Percentiles rank a stretch among this genome's conserved stretches.
These are phyloP conservation scores for Coriolopsis trogii DNA, from an alignment of 1,284 basidiomycete genomes.

Conservation along the genomic window DNA sequence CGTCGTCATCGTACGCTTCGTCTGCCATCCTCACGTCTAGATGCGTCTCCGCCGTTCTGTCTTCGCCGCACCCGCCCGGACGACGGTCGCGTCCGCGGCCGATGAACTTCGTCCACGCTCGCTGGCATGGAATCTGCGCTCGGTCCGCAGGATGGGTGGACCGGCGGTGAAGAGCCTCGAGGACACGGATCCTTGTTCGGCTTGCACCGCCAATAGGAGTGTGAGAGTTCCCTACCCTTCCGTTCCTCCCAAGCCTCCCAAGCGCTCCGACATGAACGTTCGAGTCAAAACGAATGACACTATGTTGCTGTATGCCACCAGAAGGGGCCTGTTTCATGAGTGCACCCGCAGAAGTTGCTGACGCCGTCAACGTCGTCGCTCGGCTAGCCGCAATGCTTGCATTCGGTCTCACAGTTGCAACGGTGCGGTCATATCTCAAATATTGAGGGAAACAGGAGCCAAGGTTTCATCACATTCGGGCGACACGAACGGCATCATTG, in stretches of 20 bases:
- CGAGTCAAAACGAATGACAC: background rate
- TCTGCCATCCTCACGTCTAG: slow-evolving; percentile 17
- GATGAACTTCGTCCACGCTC: background rate
- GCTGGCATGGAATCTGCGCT: too few relatives aligned
- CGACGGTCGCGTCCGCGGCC: slow-evolving; percentile 4
- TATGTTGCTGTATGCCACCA: slow-evolving; percentile 1
- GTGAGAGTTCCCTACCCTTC: background rate
- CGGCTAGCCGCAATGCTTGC: too few relatives aligned
- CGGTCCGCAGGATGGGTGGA: too few relatives aligned
- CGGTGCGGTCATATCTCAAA: too few relatives aligned
- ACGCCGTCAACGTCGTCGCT: slow-evolving; percentile 1
- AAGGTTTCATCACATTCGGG: too few relatives aligned
- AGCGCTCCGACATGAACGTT: slow-evolving; percentile 5
- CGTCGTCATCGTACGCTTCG: slow-evolving; percentile 23
- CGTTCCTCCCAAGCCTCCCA: too few relatives aligned
- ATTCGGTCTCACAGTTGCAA: too few relatives aligned
- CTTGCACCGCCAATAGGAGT: background rate
- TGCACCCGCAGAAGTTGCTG: background rate
- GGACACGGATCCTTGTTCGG: too few relatives aligned
- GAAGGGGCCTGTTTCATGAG: background rate
- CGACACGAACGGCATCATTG: too few relatives aligned
- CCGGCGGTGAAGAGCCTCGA: too few relatives aligned
- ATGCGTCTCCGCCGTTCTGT: background rate
- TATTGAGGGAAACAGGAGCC: too few relatives aligned
- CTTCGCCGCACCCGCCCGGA: background rate